Base-by-base conservation (phyloP, 345 rosid genomes). In the Eutrema japonicum region DNA sequence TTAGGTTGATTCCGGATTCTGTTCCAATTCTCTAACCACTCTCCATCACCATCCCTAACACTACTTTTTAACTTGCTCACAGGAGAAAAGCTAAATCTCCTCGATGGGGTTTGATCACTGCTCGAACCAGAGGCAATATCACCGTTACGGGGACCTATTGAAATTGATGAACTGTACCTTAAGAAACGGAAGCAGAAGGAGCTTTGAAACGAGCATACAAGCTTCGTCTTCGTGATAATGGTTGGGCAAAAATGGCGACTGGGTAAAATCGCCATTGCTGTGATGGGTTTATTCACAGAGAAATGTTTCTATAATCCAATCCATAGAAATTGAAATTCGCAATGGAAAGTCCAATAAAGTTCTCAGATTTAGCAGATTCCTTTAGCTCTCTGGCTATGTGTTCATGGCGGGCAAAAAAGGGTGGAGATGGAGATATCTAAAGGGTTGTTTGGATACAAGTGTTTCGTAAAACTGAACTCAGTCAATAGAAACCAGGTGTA, bases 251-350 rank as follows among this genome's bases (percentile, higher is more conserved):
- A 75, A 57, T 86, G 90, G 69, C 85, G 83, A 80, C 74, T 77
- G 14, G 97, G 93, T 33, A 80, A 73, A 46, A 90, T 55, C 78
- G 91, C 87, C 96, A 90, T 90, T 42, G 47, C 48, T 51, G 63
- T 48, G 40, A 35, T 48, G 61, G 36, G 16, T 35, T 58, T 30
- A 58, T 1, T 46, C 5, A 40, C 45, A 32, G 0, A 42, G 33
- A 53, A 13, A 2, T 18, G 13, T 18, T 27, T 51, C 53, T 42
- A 36, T 41, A 43, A 50, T 10, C 27, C 10, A 62, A 51, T 71
- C 22, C 52, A 71, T 51, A 4, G 26, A 11, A 49, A 57, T 8
- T 5, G 62, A 38, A 49, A 41, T 10, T 40, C 18, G 3, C 18
- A 26, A 27, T 51, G 45, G 13, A 42, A 50, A 26, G 3, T 52